A percentile compares a stretch with the other conserved stretches of the same genome.
phyloP scores from a whole-genome alignment of 345 rosid species.

The Noccaea bulbosa region DNA sequence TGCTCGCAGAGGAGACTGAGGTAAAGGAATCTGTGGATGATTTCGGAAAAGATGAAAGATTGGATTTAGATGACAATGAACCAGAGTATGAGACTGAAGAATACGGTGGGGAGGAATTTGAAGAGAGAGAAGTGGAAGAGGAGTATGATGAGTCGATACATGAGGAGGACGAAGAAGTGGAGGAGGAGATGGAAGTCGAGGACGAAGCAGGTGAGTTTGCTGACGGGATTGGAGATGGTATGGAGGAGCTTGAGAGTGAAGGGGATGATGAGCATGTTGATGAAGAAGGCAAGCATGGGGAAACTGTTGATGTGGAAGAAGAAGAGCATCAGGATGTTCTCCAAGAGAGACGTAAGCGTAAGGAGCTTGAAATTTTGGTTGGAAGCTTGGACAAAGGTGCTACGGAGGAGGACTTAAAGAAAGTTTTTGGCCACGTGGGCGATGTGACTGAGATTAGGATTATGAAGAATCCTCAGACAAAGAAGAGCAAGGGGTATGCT shows the following conservation, averaged over 20 bases:
- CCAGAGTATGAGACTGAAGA: conserved; percentile 71
- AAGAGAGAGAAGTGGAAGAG: conserved; percentile 76
- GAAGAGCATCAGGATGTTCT: conserved; percentile 70
- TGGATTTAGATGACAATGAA: conserved; percentile 86
- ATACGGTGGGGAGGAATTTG: conserved; percentile 62
- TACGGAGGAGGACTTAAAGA: conserved; percentile 78
- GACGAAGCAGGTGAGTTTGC: conserved; percentile 68
- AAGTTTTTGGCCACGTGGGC: conserved; percentile 78
- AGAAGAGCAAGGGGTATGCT: conserved; percentile 95
- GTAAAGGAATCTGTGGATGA: conserved; percentile 66
- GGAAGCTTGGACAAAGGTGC: conserved; percentile 93
- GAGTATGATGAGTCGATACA: conserved; percentile 59
- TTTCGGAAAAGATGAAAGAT: conserved; percentile 72
- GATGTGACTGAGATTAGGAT: conserved; percentile 86
- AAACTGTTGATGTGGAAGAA: conserved; percentile 55
- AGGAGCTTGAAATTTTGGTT: conserved; percentile 96
- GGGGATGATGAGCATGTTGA: conserved; percentile 59
- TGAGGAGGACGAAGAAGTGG: conserved; percentile 58
- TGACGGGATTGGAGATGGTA: conserved; percentile 66
- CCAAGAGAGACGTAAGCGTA: conserved; percentile 88
- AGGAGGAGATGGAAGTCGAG: conserved; percentile 63
- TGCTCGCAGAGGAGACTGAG: conserved; percentile 72
- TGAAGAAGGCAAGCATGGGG: conserved; percentile 56
- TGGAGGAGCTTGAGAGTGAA: conserved; percentile 63
- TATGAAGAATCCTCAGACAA: conserved; percentile 89